phyloP scores from a whole-genome alignment of 2,329 filamentous ascomycete species.

The Colletotrichum eremochloae region DNA sequence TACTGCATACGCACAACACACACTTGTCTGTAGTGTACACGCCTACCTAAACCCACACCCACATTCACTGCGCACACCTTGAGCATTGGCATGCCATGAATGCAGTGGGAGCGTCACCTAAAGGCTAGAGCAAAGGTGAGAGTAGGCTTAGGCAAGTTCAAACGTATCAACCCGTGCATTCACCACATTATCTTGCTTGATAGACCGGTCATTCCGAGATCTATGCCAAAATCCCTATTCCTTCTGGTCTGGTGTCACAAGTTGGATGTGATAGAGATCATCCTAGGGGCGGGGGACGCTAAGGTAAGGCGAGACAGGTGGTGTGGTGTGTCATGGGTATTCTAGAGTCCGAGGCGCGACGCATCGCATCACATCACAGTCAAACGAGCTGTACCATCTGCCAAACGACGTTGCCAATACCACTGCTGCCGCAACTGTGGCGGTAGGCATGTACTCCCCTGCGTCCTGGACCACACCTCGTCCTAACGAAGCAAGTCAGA shows the following conservation, averaged over 20 bases:
- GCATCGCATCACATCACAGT: constrained; percentile 14
- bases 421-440: not conserved
- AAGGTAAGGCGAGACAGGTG: not conserved
- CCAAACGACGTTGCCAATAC: not conserved
- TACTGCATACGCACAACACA: not conserved
- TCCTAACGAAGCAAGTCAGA: not conserved
- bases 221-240: not conserved
- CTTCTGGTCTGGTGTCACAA: not conserved
- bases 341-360: constrained; percentile 3
- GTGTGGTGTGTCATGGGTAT: not conserved
- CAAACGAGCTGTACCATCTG: not conserved
- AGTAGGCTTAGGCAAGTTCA: not conserved
- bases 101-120: not conserved
- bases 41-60: not conserved
- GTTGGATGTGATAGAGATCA: not conserved
- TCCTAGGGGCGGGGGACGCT: not conserved
- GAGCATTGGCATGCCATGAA: not conserved
- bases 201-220: not conserved
- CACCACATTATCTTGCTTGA: not conserved
- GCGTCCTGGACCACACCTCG: not conserved
- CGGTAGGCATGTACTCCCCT: not conserved
- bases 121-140: not conserved
- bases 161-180: not conserved
- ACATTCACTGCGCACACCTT: not conserved
- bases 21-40: not conserved